phyloP scores from a whole-genome alignment of 2,329 filamentous ascomycete genomes.

The Stenocarpella maydis region DNA sequence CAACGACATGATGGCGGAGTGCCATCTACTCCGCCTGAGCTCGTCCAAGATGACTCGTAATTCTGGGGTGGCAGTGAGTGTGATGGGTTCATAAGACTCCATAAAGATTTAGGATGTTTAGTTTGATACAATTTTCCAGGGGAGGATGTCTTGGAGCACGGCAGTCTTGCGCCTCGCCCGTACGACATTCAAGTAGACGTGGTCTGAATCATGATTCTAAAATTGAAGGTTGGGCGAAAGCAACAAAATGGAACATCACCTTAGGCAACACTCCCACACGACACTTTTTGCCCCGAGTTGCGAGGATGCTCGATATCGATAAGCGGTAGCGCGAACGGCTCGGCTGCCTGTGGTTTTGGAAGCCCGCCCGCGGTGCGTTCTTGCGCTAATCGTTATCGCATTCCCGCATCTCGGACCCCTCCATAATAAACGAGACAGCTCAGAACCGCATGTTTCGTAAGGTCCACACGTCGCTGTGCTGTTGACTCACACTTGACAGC shows the following conservation, averaged over 20 bases:
- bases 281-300: neutral
- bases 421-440: neutral
- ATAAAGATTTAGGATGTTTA: too few relatives aligned
- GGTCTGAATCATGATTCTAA: neutral
- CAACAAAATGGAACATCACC: neutral
- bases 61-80: too few relatives aligned
- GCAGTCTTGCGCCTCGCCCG: neutral
- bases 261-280: too few relatives aligned
- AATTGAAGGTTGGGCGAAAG: too few relatives aligned
- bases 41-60: too few relatives aligned
- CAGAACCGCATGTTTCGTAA: neutral
- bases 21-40: neutral
- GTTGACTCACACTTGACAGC: constrained; percentile 15
- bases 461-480: neutral
- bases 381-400: constrained; percentile 17
- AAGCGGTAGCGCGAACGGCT: neutral
- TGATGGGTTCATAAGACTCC: neutral
- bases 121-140: too few relatives aligned
- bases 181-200: neutral
- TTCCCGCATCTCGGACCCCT: constrained; percentile 13
- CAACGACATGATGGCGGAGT: neutral
- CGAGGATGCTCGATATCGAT: neutral
- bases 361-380: too few relatives aligned
- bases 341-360: too few relatives aligned
- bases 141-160: too few relatives aligned